Evolutionary conservation across 106 monocot species (phyloP).

Genomic region (Dendrobium huoshanense): DNA sequence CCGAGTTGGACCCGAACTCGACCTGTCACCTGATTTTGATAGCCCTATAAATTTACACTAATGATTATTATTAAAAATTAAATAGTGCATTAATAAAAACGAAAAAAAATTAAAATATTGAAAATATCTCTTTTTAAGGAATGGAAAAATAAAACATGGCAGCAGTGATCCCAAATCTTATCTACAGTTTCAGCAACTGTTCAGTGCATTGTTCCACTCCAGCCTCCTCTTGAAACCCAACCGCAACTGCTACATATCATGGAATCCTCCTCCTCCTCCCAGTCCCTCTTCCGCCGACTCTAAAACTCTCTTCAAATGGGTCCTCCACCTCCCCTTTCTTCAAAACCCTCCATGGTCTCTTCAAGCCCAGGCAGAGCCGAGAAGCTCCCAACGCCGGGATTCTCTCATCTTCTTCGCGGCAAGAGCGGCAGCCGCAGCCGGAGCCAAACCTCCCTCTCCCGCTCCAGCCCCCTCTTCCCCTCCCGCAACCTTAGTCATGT

Average conservation of each 20-base stretch:
- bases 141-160: too few relatives aligned
- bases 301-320: neutral
- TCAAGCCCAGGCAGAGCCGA: constrained; percentile 67
- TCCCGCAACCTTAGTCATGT: constrained; percentile 11
- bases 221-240: neutral
- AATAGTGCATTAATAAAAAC: too few relatives aligned
- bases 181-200: neutral
- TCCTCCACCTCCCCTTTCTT: constrained; percentile 9
- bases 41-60: too few relatives aligned
- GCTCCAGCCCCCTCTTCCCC: constrained; percentile 51
- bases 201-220: neutral
- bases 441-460: constrained; percentile 11
- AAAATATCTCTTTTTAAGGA: too few relatives aligned
- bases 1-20: too few relatives aligned
- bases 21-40: too few relatives aligned
- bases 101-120: too few relatives aligned
- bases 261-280: neutral
- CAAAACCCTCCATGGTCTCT: constrained; percentile 18
- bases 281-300: neutral
- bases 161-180: neutral
- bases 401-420: constrained; percentile 36
- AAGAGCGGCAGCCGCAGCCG: constrained; percentile 21
- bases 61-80: too few relatives aligned
- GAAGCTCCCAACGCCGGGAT: constrained; percentile 50
- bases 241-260: neutral